phyloP scores from a whole-genome alignment of 257 asterid species.

The Solanum acaule region DNA sequence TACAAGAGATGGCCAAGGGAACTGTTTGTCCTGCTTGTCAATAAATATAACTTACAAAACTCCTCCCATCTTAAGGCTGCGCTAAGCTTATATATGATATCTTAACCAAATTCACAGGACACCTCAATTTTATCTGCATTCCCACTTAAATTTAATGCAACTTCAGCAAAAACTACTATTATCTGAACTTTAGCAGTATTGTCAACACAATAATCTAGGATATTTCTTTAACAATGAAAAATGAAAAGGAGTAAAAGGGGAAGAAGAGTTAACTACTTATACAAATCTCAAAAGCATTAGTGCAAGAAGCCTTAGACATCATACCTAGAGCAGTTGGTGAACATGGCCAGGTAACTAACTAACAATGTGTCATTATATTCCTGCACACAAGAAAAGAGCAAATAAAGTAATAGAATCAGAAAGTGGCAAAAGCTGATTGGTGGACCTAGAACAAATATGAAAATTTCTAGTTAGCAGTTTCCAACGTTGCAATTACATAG shows the following conservation, averaged over 20 bases:
- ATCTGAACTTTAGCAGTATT: not conserved
- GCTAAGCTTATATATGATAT: not conserved
- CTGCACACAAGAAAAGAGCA: slow-evolving; percentile 28
- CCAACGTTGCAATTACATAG: not conserved
- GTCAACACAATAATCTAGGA: not conserved
- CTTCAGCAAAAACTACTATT: not conserved
- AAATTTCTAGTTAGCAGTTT: not conserved
- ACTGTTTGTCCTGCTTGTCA: not conserved
- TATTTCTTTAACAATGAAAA: not conserved
- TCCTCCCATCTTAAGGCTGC: not conserved
- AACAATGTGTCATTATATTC: slow-evolving; percentile 80
- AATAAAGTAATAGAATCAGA: not conserved
- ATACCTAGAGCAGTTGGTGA: slow-evolving; percentile 97
- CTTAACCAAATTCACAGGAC: not conserved
- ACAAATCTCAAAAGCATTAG: not conserved
- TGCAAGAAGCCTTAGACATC: not conserved
- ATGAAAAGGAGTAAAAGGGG: not conserved
- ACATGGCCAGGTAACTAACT: slow-evolving; percentile 84
- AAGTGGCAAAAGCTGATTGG: not conserved
- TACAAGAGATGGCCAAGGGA: not conserved
- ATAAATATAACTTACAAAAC: not conserved
- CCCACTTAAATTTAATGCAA: not conserved
- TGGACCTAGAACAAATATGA: not conserved
- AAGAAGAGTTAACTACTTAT: not conserved
- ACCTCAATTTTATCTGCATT: not conserved